Evolutionary conservation across 371 early-diverging fungal genomes (phyloP), one percentile per base, ranked within the genome.

Genomic region (Circinella minor): DNA sequence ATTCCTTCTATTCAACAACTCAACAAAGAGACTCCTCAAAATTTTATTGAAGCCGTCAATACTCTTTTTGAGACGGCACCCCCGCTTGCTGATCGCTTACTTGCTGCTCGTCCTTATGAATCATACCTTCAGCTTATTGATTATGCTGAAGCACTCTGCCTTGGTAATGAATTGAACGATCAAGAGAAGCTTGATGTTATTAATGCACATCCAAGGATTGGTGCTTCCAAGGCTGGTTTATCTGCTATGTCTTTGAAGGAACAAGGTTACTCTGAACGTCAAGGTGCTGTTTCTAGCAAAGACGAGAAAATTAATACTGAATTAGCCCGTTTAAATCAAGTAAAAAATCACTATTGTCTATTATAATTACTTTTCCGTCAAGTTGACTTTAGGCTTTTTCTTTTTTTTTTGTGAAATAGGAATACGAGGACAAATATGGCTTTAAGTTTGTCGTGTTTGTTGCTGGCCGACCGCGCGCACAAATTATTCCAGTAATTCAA

Each of bases 381-480:
- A 47, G 11, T 27, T 27, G 27, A 27, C 27, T 27, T 27, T 27
- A 27, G 27, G 27, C 27, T 27, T n/a, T 51, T 7, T n/a, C 3
- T 15, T 13, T 13, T 5, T 13, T n/a, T 5, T 51, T 13, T 57
- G 6, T 7, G 4, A 27, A 34, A 57, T n/a, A 87, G 69, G 81
- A 79, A 69, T 96, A 96, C 71, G 95, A 95, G 78, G 86, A 82
- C 61, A 87, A 88, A 71, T 95, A 92, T 70, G 95, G 94, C 3
- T 96, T 95, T 87, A 90, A 90, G 74, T 94, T 95, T 78, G 91
- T 96, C 27, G 90, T 94, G 43, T 96, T 96, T 87, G 97, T 96
- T 55, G 91, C 91, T 69, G 93, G 93, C 20, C 89, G 93, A 9
- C 86, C 90, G 36, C 86, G 91, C 55, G 77, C 78, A 47, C 88